phyloP scores from a whole-genome alignment of 2,329 filamentous ascomycete species.

The Drechslera avenae region DNA sequence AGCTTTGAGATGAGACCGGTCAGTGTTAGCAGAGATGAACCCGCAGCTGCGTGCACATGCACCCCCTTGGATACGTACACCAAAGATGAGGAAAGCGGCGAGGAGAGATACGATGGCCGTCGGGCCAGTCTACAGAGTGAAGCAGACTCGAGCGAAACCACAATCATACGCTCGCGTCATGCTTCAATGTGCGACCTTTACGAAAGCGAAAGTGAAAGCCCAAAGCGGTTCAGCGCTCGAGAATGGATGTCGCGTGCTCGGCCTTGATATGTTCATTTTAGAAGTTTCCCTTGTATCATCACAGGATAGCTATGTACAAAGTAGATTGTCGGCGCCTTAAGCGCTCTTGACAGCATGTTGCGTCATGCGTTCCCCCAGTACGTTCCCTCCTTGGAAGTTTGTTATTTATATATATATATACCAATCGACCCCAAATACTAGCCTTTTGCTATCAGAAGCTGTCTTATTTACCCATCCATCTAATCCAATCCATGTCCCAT shows the following conservation, averaged over 20 bases:
- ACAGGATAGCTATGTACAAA: not conserved
- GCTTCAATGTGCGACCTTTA: not conserved
- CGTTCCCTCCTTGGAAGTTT: too few species aligned
- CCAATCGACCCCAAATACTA: too few species aligned
- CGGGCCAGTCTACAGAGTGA: not conserved
- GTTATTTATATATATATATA: too few species aligned
- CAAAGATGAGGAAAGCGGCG: not conserved
- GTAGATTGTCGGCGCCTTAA: not conserved
- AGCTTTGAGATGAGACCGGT: too few species aligned
- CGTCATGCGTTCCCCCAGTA: too few species aligned
- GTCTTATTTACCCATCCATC: too few species aligned
- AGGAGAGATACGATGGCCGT: not conserved
- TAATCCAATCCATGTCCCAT: too few species aligned
- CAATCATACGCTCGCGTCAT: not conserved
- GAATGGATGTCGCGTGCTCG: not conserved
- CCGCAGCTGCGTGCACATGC: not conserved
- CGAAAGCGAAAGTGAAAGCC: not conserved
- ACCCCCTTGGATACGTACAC: not conserved
- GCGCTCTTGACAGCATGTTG: not conserved
- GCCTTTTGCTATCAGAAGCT: too few species aligned
- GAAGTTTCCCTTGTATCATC: too few species aligned
- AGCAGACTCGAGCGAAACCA: slow-evolving; percentile 2
- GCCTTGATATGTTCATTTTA: not conserved
- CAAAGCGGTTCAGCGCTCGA: not conserved
- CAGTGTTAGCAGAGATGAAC: too few species aligned